phyloP scores from a whole-genome alignment of 257 asterid species.

The Salvia splendens region DNA sequence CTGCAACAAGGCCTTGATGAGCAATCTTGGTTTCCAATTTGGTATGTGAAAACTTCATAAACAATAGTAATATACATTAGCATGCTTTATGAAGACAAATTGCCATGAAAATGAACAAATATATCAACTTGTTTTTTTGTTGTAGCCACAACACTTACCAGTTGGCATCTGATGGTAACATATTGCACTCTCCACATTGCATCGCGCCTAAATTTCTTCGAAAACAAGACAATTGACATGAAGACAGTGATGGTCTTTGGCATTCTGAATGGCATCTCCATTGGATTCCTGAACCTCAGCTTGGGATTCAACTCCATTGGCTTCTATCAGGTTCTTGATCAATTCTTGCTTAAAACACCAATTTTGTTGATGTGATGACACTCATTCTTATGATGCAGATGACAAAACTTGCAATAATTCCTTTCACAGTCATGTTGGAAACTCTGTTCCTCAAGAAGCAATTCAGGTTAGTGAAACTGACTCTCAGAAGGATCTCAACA shows the following conservation, averaged over 20 bases:
- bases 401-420: constrained; percentile 95
- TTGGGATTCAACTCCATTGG: constrained; percentile 93
- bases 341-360: not conserved
- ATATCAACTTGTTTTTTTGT: not conserved
- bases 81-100: not conserved
- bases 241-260: constrained; percentile 71
- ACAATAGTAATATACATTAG: not conserved
- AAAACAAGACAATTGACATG: constrained; percentile 69
- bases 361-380: not conserved
- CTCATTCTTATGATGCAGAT: constrained; percentile 43
- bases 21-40: constrained; percentile 82
- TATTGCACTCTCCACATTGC: constrained; percentile 89
- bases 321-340: constrained; percentile 68
- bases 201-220: constrained; percentile 68
- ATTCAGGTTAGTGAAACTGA: constrained; percentile 54
- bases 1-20: constrained; percentile 92
- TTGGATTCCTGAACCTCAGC: constrained; percentile 88
- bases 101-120: not conserved
- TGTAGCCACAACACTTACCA: constrained; percentile 91
- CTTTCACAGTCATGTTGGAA: constrained; percentile 81
- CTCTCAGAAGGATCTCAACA: not conserved
- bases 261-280: constrained; percentile 79
- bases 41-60: constrained; percentile 42
- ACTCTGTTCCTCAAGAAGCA: constrained; percentile 79
- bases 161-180: constrained; percentile 97